Evolutionary conservation across 1,284 basidiomycete species (phyloP).

Genomic region (Athelia sp.): DNA sequence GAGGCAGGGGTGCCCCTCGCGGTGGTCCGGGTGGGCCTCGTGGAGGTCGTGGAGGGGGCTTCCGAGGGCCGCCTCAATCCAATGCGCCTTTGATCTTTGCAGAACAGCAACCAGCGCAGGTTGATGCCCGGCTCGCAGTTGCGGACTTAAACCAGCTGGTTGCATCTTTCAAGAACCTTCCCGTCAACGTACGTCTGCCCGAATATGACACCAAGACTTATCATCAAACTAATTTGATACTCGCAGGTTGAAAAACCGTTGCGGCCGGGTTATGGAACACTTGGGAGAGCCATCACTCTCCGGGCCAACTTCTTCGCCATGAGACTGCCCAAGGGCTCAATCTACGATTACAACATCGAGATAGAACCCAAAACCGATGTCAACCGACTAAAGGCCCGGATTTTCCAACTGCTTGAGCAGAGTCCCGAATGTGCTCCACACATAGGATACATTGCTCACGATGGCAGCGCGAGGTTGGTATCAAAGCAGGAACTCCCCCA

Average conservation of each 20-base stretch:
- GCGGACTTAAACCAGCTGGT: conserved; percentile 42
- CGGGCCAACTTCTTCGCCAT: conserved; percentile 69
- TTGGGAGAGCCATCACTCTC: conserved; percentile 45
- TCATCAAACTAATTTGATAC: conserved; percentile 14
- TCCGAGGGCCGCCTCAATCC: too few species aligned
- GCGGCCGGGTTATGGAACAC: conserved; percentile 63
- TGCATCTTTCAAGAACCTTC: conserved; percentile 35
- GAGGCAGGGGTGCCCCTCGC: conserved; percentile 11
- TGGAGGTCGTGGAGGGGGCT: conserved; percentile 19
- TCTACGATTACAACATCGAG: conserved; percentile 59
- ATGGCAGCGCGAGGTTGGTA: conserved; percentile 52
- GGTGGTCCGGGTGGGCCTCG: conserved; percentile 14
- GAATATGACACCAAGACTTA: not conserved
- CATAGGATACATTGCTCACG: conserved; percentile 53
- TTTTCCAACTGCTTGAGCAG: conserved; percentile 57
- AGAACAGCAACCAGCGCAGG: conserved; percentile 29
- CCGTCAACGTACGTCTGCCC: conserved; percentile 9
- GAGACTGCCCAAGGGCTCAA: conserved; percentile 37
- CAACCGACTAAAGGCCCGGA: conserved; percentile 41
- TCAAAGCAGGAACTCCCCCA: conserved; percentile 51
- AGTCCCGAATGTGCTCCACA: conserved; percentile 35
- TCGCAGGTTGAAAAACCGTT: conserved; percentile 42
- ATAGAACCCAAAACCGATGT: conserved; percentile 47
- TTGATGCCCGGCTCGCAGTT: conserved; percentile 39
- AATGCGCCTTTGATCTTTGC: conserved; percentile 38